A percentile compares a stretch with the other conserved stretches of the same genome.
These are phyloP conservation scores for Nicotiana otophora DNA, from an alignment of 257 asterid genomes.

Conservation along the genomic window DNA sequence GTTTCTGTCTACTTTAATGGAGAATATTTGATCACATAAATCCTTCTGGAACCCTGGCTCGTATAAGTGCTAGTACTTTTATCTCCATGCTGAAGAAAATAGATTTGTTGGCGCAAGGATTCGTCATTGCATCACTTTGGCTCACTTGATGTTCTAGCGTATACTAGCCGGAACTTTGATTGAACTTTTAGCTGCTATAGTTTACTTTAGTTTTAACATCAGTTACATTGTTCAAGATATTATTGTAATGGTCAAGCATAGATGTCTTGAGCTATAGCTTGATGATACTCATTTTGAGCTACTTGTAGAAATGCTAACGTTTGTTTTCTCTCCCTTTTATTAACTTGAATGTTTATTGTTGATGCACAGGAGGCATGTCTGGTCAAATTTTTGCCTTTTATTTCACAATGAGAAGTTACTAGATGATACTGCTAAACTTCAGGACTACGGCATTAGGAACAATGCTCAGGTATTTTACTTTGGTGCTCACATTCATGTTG, in stretches of 20 bases:
- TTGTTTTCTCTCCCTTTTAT: background rate
- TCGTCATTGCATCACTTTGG: background rate
- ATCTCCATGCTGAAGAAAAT: background rate
- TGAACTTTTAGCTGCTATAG: background rate
- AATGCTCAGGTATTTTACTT: slow-evolving; percentile 62
- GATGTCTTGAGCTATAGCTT: background rate
- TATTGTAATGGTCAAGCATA: background rate
- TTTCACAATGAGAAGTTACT: slow-evolving; percentile 69
- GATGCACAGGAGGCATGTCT: slow-evolving; percentile 75
- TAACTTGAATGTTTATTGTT: slow-evolving; percentile 12
- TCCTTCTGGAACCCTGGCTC: background rate
- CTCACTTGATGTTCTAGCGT: background rate
- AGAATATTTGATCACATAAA: background rate
- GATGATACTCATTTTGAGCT: background rate
- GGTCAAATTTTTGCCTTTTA: slow-evolving; percentile 76
- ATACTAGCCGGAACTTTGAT: background rate
- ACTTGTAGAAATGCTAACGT: background rate
- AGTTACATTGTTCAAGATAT: background rate
- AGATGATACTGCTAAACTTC: slow-evolving; percentile 53
- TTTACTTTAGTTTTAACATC: background rate
- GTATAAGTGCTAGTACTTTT: background rate
- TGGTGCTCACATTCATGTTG: background rate
- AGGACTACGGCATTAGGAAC: slow-evolving; percentile 60
- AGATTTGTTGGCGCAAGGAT: background rate
- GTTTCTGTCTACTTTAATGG: background rate